Percentiles rank a stretch among this genome's conserved stretches.
Evolutionary conservation across 768 basidiomycete genomes (phyloP).

Genomic region (Amanita exitialis): DNA sequence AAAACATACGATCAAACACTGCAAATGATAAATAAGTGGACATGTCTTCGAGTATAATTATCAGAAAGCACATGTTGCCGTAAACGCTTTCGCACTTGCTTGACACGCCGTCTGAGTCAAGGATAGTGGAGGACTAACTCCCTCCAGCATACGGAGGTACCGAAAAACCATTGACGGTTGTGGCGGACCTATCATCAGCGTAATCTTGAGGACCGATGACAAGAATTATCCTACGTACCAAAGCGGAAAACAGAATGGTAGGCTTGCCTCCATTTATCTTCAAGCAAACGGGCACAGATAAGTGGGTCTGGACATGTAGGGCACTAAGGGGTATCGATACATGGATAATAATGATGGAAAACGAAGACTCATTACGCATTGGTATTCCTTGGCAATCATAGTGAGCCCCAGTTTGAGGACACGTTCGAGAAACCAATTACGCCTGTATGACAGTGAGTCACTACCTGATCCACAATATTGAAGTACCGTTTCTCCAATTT

Average conservation of each 20-base stretch:
- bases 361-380: constrained; percentile 53
- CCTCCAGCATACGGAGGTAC: constrained; percentile 84
- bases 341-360: not conserved
- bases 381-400: constrained; percentile 86
- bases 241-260: constrained; percentile 83
- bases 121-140: constrained; percentile 79
- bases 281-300: constrained; percentile 72
- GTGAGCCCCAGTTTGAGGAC: constrained; percentile 86
- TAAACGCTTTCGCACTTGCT: constrained; percentile 80
- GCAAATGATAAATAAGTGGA: constrained; percentile 6
- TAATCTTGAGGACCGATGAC: constrained; percentile 1
- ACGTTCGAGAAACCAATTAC: constrained; percentile 94
- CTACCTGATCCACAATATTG: not conserved
- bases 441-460: constrained; percentile 26
- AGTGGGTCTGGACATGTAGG: constrained; percentile 73
- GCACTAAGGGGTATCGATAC: constrained; percentile 37
- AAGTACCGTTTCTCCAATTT: constrained; percentile 78
- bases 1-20: constrained; percentile 92
- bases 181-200: constrained; percentile 46
- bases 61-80: constrained; percentile 59
- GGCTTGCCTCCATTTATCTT: constrained; percentile 91
- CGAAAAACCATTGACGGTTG: constrained; percentile 92
- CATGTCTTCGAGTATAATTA: not conserved
- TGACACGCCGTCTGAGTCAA: constrained; percentile 86
- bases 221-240: constrained; percentile 29